A percentile compares a stretch with the other conserved stretches of the same genome.
These are phyloP conservation scores for Penicillium paneum DNA, from an alignment of 2,329 filamentous ascomycete species.

Conservation along the genomic window DNA sequence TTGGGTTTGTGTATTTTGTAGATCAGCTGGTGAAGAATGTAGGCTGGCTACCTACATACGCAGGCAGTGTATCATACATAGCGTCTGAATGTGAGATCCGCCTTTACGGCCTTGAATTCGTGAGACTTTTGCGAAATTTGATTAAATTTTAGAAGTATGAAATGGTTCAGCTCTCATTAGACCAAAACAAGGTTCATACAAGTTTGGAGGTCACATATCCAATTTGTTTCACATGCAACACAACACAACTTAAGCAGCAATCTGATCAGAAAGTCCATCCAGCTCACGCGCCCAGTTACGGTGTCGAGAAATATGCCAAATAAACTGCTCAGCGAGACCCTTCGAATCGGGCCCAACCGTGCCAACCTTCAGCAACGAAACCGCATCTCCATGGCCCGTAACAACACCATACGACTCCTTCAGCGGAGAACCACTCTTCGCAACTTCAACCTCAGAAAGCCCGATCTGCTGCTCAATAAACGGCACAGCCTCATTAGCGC, in stretches of 20 bases:
- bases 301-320: conserved; percentile 67
- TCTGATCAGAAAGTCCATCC: conserved; percentile 63
- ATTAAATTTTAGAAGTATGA: neutral
- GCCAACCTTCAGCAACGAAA: conserved; percentile 34
- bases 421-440: conserved; percentile 16
- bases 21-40: conserved; percentile 5
- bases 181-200: neutral
- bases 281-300: conserved; percentile 72
- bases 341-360: conserved; percentile 63
- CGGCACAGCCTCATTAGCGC: conserved; percentile 52
- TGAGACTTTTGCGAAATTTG: neutral
- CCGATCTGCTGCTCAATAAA: conserved; percentile 32
- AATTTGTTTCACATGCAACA: neutral
- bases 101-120: neutral
- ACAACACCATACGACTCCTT: conserved; percentile 37
- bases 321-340: conserved; percentile 68
- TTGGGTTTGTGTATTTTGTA: neutral
- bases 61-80: neutral
- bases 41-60: neutral
- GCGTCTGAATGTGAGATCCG: neutral
- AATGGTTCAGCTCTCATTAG: neutral
- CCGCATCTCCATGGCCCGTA: conserved; percentile 26
- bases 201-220: neutral
- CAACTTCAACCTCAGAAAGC: conserved; percentile 27
- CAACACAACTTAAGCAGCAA: conserved; percentile 65